A percentile compares a stretch with the other conserved stretches of the same genome.
Conservation (phyloP, 164 flowering plant species). For the Buxus sempervirens region DNA sequence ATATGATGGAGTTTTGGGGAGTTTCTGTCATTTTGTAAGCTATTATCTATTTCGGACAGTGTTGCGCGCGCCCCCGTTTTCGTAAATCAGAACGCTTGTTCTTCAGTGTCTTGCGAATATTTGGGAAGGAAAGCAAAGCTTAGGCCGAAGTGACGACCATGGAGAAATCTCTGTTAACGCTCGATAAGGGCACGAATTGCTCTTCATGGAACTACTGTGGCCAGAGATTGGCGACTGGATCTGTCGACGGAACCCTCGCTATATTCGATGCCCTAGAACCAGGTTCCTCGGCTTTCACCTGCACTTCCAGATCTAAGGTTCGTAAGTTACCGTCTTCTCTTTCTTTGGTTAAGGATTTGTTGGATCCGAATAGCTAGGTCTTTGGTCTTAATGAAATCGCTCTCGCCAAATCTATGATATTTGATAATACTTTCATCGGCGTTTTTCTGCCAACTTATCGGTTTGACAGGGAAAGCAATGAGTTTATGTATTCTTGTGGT, state of each 20-base stretch:
- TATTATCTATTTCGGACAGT: no score
- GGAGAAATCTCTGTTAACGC: conserved; percentile 62
- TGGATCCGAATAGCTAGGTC: neutral
- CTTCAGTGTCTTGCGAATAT: neutral
- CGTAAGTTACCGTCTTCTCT: neutral
- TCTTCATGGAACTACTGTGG: conserved; percentile 81
- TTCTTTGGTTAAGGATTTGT: neutral
- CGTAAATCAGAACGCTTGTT: neutral
- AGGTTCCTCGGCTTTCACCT: conserved; percentile 48
- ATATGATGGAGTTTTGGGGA: no score
- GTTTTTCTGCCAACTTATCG: neutral
- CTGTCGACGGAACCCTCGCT: conserved; percentile 58
- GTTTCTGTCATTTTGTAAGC: no score
- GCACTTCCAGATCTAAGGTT: conserved; percentile 54
- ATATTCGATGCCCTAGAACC: conserved; percentile 62
- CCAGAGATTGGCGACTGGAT: conserved; percentile 71
- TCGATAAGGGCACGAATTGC: conserved; percentile 63
- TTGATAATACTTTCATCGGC: neutral
- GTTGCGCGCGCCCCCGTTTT: no score
- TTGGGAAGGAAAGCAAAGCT: neutral
- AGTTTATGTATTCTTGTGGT: neutral
- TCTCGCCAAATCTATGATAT: neutral
- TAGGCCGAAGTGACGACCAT: conserved; percentile 17
- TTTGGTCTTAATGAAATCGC: neutral
- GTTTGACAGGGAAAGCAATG: neutral